Conservation (phyloP, 2,329 filamentous ascomycete species). For the Aureobasidium sp. region DNA sequence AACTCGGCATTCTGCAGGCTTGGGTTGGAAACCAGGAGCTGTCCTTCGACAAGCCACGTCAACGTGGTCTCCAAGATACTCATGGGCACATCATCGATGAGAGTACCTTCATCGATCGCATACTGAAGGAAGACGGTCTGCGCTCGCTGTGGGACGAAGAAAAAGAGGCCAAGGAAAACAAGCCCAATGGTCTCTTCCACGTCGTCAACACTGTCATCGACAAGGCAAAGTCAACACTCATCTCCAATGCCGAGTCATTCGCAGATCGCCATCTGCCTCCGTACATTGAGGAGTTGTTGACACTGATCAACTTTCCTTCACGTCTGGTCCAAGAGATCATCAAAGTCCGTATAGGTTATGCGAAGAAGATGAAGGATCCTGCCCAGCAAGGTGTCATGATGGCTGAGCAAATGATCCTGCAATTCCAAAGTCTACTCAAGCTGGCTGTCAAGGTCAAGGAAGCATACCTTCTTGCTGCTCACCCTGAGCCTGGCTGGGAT, state of each 20-base stretch:
- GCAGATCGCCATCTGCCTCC: conserved; percentile 84
- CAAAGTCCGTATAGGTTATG: conserved; percentile 81
- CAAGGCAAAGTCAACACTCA: conserved; percentile 88
- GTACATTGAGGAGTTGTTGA: conserved; percentile 93
- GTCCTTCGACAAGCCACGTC: conserved; percentile 73
- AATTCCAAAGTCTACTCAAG: conserved; percentile 88
- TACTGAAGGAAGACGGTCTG: conserved; percentile 92
- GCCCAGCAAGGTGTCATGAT: conserved; percentile 88
- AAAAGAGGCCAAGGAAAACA: conserved; percentile 13
- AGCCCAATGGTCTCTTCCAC: conserved; percentile 63
- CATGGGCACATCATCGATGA: conserved; percentile 77
- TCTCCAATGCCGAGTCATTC: conserved; percentile 77
- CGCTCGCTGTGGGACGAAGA: conserved; percentile 80
- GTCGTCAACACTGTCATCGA: conserved; percentile 79
- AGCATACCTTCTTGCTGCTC: conserved; percentile 75
- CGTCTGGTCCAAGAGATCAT: conserved; percentile 96
- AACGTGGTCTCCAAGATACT: conserved; percentile 52
- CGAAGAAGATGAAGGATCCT: conserved; percentile 90
- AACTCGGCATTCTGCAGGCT: conserved; percentile 81
- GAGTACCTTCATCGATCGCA: conserved; percentile 84
- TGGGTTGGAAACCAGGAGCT: conserved; percentile 97
- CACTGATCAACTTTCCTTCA: conserved; percentile 93
- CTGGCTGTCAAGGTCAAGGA: conserved; percentile 89
- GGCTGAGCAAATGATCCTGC: conserved; percentile 94
- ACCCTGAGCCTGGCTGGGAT: conserved; percentile 89